Percentiles rank a stretch among this genome's conserved stretches.
Evolutionary conservation across 2,329 filamentous ascomycete species (phyloP).

Genomic region (Chrysosporium keratinophilum): DNA sequence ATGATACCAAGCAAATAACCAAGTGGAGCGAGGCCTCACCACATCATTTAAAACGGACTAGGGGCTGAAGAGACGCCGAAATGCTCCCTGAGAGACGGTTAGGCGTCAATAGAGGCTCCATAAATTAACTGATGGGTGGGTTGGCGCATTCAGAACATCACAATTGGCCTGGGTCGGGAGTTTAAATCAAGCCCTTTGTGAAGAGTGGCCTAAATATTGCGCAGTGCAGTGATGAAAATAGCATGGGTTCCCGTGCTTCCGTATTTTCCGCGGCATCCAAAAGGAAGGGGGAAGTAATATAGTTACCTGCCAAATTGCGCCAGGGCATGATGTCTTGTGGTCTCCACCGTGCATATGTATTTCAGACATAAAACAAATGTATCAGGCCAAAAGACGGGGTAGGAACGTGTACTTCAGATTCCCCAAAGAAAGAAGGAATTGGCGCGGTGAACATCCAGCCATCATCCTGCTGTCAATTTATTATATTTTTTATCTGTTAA

Average conservation of each 20-base stretch:
- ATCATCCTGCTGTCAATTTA: not conserved
- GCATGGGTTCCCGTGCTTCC: no score
- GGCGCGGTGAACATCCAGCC: not conserved
- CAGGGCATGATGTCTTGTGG: not conserved
- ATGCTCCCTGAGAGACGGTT: not conserved
- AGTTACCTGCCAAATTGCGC: not conserved
- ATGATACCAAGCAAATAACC: not conserved
- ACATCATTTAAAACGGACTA: slow-evolving; percentile 2
- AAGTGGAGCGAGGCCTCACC: not conserved
- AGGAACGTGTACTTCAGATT: not conserved
- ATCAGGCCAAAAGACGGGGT: not conserved
- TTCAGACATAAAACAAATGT: no score
- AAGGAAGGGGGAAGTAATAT: no score
- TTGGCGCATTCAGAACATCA: not conserved
- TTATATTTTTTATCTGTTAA: not conserved
- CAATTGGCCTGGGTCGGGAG: no score
- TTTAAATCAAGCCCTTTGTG: no score
- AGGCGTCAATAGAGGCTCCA: not conserved
- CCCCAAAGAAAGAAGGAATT: not conserved
- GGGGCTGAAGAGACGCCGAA: not conserved
- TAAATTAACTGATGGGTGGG: not conserved
- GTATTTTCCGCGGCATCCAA: no score
- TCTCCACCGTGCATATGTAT: not conserved
- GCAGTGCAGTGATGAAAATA: no score
- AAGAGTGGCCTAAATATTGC: no score